Base-by-base conservation (phyloP, 306 rosid species). In the Cicer yamashitae region DNA sequence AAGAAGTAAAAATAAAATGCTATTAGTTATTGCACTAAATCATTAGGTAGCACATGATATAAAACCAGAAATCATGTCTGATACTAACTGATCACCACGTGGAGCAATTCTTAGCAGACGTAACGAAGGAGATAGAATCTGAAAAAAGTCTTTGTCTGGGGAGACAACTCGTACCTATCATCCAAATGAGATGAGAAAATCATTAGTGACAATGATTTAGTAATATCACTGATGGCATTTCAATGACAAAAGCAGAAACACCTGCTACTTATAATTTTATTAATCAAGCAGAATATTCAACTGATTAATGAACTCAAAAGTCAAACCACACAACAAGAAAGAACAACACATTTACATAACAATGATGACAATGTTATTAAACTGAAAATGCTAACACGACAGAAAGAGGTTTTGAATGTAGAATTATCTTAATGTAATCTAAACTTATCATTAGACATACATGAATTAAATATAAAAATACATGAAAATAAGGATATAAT, bases 61-160 rank as follows among this genome's bases (percentile, higher is more conserved):
- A 62, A 75, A 76, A 39, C 79, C 12, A 39, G 40, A 75, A 56
- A 79, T 25, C 8, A 56, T 43, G 74, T 67, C 9, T 39, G 82
- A 70, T 67, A 81, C 98, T 86, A 71, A 94, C 98, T 94, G 91
- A 66, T 88, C 81, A 54, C 98, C 98, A 61, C 98, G 98, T 60
- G 98, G 80, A 89, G 98, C 98, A 86, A 94, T 86, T 73, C 98
- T 86, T 30, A 91, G 90, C 81, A 94, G 97, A 51, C 98, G 97
- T 59, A 94, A 80, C 1, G 98, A 94, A 84, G 97, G 94, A 79
- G 94, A 90, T 64, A 94, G 73, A 69, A 94, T 90, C 89, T 94
- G 98, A 37, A 94, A 94, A 70, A 94, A 94, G 73, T 94, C 98
- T 79, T 94, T 94, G 87, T 94, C 98, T 2, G 98, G 98, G 83